Evolutionary conservation across 1,284 basidiomycete species (phyloP).

Genomic region (Irpex sp.): DNA sequence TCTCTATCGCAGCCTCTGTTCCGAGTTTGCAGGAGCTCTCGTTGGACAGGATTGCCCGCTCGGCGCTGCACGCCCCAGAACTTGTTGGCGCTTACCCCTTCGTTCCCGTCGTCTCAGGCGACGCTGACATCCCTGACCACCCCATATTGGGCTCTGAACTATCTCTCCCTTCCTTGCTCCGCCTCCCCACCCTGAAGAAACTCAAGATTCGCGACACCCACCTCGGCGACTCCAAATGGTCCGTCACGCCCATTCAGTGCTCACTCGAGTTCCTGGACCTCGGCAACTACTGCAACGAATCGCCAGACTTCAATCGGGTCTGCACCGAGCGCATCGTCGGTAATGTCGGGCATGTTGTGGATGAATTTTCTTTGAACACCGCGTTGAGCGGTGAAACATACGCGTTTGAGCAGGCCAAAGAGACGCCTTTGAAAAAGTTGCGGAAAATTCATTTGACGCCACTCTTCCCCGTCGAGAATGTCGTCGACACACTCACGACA

Average conservation of each 20-base stretch:
- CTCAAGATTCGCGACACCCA: conserved; percentile 68
- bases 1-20: conserved; percentile 62
- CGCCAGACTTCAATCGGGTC: conserved; percentile 46
- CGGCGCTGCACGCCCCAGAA: conserved; percentile 54
- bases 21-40: conserved; percentile 53
- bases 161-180: conserved; percentile 59
- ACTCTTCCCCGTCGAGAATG: conserved; percentile 56
- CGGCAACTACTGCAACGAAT: conserved; percentile 52
- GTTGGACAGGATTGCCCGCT: conserved; percentile 63
- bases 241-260: conserved; percentile 42
- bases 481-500: conserved; percentile 55
- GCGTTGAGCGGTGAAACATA: conserved; percentile 42
- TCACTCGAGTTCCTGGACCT: conserved; percentile 56
- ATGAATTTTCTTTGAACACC: conserved; percentile 52
- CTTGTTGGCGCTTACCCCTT: conserved; percentile 48
- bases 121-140: conserved; percentile 57
- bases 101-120: conserved; percentile 55
- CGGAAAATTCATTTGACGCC: conserved; percentile 56
- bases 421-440: conserved; percentile 48
- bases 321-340: conserved; percentile 59
- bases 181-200: conserved; percentile 53
- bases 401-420: conserved; percentile 35
- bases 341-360: conserved; percentile 49
- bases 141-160: conserved; percentile 53
- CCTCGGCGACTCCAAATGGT: conserved; percentile 60